A percentile compares a stretch with the other conserved stretches of the same genome.
Conservation (phyloP, 306 rosid genomes). For the Astragalus glycyphyllos region DNA sequence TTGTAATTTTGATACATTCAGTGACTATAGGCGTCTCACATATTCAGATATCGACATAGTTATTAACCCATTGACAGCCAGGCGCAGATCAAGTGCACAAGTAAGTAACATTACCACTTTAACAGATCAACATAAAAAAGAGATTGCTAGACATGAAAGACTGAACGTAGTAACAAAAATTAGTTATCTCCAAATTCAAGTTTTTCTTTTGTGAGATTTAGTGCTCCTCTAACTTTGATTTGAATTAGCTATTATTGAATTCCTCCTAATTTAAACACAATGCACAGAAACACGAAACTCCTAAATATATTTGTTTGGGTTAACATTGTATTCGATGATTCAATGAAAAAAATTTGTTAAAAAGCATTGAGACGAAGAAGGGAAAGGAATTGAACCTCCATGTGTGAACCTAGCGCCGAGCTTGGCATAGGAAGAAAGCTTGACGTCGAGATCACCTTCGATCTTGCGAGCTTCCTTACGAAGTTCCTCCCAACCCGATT, state of each 20-base stretch:
- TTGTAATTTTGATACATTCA: no score
- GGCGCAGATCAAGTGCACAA: not conserved
- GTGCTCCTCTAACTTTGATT: not conserved
- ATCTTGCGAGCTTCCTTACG: constrained; percentile 94
- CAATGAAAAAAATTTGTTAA: not conserved
- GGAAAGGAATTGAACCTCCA: constrained; percentile 63
- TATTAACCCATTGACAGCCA: no score
- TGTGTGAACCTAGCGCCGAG: constrained; percentile 91
- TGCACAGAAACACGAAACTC: not conserved
- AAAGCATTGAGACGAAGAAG: not conserved
- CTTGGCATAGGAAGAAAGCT: constrained; percentile 91
- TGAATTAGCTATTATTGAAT: not conserved
- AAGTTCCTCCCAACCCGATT: constrained; percentile 98
- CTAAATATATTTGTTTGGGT: not conserved
- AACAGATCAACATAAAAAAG: not conserved
- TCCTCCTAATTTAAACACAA: not conserved
- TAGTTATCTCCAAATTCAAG: not conserved
- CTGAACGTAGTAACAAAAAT: no score
- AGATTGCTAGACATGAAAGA: no score
- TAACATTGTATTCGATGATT: constrained; percentile 1
- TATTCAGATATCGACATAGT: no score
- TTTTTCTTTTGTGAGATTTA: not conserved
- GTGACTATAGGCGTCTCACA: no score
- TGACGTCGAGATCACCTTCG: constrained; percentile 98
- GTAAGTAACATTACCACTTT: not conserved